Base-by-base conservation (phyloP, 2,329 filamentous ascomycete species). In the Ophiostoma pallidulum region DNA sequence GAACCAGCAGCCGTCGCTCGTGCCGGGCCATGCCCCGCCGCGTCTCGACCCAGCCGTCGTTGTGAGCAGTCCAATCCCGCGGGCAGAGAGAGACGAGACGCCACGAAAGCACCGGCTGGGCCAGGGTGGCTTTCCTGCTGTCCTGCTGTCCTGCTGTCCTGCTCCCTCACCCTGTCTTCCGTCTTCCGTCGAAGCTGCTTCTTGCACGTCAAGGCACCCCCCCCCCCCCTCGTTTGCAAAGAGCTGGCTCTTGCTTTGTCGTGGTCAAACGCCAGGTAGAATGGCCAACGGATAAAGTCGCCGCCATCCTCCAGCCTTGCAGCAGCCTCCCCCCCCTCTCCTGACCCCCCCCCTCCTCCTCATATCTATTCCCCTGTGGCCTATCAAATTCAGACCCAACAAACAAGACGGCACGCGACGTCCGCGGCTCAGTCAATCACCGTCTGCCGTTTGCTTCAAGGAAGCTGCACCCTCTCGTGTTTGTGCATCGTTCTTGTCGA, bases 221-320 rank as follows among this genome's bases (percentile, higher is more conserved):
- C 19, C 24, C 26, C 33, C 42, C 37, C 29, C 33, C 28, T 32
- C 32, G n/a, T 37, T 49, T 45, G 36, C 47, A 49, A 14, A 33
- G 26, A 19, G 14, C 24, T 16, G 32, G 22, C 22, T 41, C 33
- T 37, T 45, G 32, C 18, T 36, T 35, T 18, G 10, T 36, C 26
- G 16, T n/a, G 16, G 10, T 33, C 33, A 16, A 4, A n/a, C 35
- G 20, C 42, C 31, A 32, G n/a, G n/a, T n/a, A 43, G 39, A 33
- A 50, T 47, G 48, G 43, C 33, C 43, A 29, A 26, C 39, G 39
- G 35, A 20, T 50, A 49, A 45, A 29, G 36, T 35, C 38, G 42
- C 48, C 38, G 38, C 28, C 32, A 38, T n/a, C 39, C 33, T 38
- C 39, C 24, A 37, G 32, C 32, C 45, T 24, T 38, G 20, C 44